Evolutionary conservation across 768 basidiomycete species (phyloP).

Genomic region (Neoboletus subvelutipes): DNA sequence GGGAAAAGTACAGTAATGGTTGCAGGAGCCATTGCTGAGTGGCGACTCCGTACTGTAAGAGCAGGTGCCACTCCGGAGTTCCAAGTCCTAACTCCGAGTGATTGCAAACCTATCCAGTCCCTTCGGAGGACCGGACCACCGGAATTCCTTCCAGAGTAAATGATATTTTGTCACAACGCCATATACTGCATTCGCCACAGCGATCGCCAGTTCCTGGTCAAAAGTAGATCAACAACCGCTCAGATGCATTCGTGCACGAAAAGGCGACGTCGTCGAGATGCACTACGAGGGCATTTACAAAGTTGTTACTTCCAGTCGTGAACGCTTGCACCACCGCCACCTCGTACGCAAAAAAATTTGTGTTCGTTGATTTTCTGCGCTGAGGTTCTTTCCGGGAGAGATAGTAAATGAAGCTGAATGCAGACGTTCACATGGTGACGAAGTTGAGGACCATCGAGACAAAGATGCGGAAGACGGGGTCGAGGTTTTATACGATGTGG

Average conservation of each 20-base stretch:
- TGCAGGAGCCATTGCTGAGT: no score
- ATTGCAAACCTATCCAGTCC: no score
- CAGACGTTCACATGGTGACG: constrained; percentile 66
- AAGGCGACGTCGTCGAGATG: neutral
- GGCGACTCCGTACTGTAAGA: no score
- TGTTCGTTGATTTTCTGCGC: neutral
- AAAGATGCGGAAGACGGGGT: constrained; percentile 75
- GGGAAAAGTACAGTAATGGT: no score
- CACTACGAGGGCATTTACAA: constrained; percentile 41
- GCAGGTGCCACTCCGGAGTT: no score
- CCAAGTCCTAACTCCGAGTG: no score
- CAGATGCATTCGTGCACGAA: neutral
- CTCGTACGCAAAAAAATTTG: constrained; percentile 55
- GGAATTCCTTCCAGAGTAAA: no score
- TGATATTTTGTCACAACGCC: no score
- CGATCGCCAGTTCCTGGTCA: constrained; percentile 74
- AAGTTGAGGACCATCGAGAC: constrained; percentile 84
- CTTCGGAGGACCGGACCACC: no score
- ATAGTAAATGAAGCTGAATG: constrained; percentile 57
- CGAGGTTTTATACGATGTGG: constrained; percentile 70
- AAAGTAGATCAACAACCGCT: neutral
- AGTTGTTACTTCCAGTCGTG: constrained; percentile 79
- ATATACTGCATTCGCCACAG: constrained; percentile 74
- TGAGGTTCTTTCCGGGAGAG: constrained; percentile 38
- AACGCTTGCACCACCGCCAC: constrained; percentile 77